Percentiles rank a stretch among this genome's conserved stretches.
phyloP scores from a whole-genome alignment of 768 basidiomycete species.

The Podaxis sp. region DNA sequence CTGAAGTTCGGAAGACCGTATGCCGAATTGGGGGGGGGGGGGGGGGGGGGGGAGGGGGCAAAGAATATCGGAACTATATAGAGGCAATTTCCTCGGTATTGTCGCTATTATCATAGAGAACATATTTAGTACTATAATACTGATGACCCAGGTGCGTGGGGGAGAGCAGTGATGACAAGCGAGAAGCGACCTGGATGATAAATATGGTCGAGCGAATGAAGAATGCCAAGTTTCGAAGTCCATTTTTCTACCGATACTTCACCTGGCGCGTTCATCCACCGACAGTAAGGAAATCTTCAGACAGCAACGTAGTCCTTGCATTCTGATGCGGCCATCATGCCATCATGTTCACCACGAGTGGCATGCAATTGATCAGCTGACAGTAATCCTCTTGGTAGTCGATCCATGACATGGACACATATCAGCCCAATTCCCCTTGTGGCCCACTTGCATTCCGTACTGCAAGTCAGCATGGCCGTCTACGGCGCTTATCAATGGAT shows the following conservation, averaged over 20 bases:
- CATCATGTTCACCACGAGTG: background rate
- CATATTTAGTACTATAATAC: background rate
- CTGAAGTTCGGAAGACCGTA: background rate
- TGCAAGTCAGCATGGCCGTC: background rate
- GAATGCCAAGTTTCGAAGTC: background rate
- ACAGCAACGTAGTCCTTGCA: too few species aligned
- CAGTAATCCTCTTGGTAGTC: background rate
- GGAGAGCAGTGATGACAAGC: background rate
- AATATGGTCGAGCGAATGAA: background rate
- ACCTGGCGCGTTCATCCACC: background rate
- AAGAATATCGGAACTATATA: background rate
- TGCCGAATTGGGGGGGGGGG: too few species aligned
- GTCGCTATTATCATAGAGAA: background rate
- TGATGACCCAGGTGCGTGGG: background rate
- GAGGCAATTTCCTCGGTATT: background rate
- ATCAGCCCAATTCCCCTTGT: background rate
- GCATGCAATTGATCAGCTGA: background rate
- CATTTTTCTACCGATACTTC: background rate
- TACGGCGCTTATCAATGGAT: slow-evolving; percentile 1
- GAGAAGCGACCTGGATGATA: background rate
- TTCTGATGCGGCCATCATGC: background rate
- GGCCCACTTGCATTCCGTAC: background rate
- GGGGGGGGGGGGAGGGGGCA: too few species aligned
- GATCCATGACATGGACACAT: background rate
- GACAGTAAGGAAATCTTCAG: background rate